These are phyloP conservation scores for Apiotrichum veenhuisii DNA, from an alignment of 1,284 basidiomycete species.

Conservation along the genomic window DNA sequence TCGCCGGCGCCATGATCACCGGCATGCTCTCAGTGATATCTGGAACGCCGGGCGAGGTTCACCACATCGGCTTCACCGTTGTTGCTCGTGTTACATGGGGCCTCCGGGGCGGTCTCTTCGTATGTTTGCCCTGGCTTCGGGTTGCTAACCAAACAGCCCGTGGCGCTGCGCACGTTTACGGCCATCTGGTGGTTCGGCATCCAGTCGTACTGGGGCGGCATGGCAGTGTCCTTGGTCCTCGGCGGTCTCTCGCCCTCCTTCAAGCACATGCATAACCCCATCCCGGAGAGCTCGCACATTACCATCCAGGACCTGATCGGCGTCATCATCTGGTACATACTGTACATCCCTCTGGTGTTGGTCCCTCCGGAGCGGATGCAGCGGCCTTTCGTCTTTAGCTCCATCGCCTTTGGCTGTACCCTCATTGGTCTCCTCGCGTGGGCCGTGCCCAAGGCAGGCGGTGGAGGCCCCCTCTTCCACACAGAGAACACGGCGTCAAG, in stretches of 20 bases:
- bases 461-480: conserved; percentile 32
- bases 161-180: conserved; percentile 27
- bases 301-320: conserved; percentile 31
- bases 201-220: conserved; percentile 34
- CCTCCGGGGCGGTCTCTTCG: no score
- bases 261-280: conserved; percentile 19
- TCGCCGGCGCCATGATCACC: conserved; percentile 28
- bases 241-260: conserved; percentile 27
- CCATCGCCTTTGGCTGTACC: conserved; percentile 25
- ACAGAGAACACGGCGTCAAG: conserved; percentile 21
- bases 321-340: conserved; percentile 29
- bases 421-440: conserved; percentile 34
- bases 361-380: conserved; percentile 35
- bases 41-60: conserved; percentile 25
- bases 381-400: conserved; percentile 30
- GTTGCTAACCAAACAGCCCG: conserved; percentile 24
- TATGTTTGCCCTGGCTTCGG: no score
- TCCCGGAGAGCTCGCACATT: conserved; percentile 21
- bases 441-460: conserved; percentile 24
- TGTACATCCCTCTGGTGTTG: conserved; percentile 31
- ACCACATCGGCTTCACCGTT: conserved; percentile 35
- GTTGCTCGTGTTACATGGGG: conserved; percentile 23
- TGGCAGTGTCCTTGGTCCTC: conserved; percentile 28
- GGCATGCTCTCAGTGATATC: conserved; percentile 24
- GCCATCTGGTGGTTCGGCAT: conserved; percentile 31